Base-by-base conservation (phyloP, 345 rosid genomes). In the Sisymbrium irio region DNA sequence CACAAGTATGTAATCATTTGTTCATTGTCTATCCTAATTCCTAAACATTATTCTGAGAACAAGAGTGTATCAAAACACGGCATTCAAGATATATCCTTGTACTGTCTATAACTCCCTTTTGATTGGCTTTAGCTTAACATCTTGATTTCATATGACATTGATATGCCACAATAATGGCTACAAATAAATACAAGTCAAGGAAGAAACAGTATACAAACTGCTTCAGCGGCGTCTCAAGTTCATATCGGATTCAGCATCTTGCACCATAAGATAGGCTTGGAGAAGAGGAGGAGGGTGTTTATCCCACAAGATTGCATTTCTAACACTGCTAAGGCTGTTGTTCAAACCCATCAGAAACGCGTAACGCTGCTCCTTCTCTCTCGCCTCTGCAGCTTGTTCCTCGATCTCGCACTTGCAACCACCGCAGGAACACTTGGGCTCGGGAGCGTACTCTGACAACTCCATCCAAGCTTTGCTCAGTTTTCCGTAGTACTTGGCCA, bases 381-480 rank as follows among this genome's bases (percentile, higher is more conserved):
- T 49, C 33, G 32, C n/a, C 20, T 65, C 69, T 1, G 1, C 0
- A 14, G 35, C 70, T 36, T 13, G 59, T 65, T 49, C 35, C 1
- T 15, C 25, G 9, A 3, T 8, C n/a, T 65, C 35, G 70, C 58
- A 65, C 12, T 1, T 2, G 27, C 63, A 69, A 30, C 75, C 67
- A 1, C 67, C 51, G 30, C 76, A 71, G 1, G 18, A 13, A 50
- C 76, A 61, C 69, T 13, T 5, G 7, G 20, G 7, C 30, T 11
- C 11, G 1, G 62, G 76, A 62, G 39, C 76, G 13, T 60, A 72
- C 44, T 50, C 76, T n/a, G 51, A 12, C 15, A 61, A 9, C 12
- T 71, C 68, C 30, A 33, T 0, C 68, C 61, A 71, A 61, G 42
- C 75, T 1, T 3, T 12, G 4, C 0, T 49, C 30, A 71, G 1